Conservation (phyloP, 129 eudicot genomes). For the Smallanthus sonchifolius region DNA sequence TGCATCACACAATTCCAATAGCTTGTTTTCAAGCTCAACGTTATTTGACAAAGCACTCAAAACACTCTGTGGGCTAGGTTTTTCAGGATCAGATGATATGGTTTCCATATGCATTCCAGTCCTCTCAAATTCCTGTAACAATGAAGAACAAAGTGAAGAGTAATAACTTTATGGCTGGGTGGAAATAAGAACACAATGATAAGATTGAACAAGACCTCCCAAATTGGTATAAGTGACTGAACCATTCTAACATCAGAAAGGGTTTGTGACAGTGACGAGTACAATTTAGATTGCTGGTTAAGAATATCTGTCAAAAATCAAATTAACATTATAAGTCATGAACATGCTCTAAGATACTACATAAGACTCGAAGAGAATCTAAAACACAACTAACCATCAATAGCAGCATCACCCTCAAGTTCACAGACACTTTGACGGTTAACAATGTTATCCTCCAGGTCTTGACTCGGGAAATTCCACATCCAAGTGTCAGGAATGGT, state of each 20-base stretch:
- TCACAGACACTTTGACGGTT: constrained; percentile 83
- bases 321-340: constrained; percentile 1
- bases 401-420: constrained; percentile 90
- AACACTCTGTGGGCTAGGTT: constrained; percentile 63
- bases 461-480: constrained; percentile 56
- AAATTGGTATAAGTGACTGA: constrained; percentile 93
- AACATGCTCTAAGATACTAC: neutral
- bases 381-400: constrained; percentile 59
- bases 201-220: constrained; percentile 75
- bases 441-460: constrained; percentile 24
- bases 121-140: constrained; percentile 62
- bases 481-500: constrained; percentile 79
- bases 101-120: constrained; percentile 62
- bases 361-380: neutral
- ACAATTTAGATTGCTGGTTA: constrained; percentile 60
- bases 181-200: neutral
- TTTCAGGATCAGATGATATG: constrained; percentile 51
- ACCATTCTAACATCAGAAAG: constrained; percentile 77
- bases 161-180: constrained; percentile 10
- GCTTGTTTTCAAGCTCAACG: constrained; percentile 42
- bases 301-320: constrained; percentile 59
- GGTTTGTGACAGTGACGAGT: constrained; percentile 74
- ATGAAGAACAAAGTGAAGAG: constrained; percentile 13
- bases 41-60: constrained; percentile 47
- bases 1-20: constrained; percentile 40